Evolutionary conservation across 495 filamentous ascomycete genomes (phyloP), one percentile per base, ranked within the genome.

Genomic region (Penicillium pulvis): DNA sequence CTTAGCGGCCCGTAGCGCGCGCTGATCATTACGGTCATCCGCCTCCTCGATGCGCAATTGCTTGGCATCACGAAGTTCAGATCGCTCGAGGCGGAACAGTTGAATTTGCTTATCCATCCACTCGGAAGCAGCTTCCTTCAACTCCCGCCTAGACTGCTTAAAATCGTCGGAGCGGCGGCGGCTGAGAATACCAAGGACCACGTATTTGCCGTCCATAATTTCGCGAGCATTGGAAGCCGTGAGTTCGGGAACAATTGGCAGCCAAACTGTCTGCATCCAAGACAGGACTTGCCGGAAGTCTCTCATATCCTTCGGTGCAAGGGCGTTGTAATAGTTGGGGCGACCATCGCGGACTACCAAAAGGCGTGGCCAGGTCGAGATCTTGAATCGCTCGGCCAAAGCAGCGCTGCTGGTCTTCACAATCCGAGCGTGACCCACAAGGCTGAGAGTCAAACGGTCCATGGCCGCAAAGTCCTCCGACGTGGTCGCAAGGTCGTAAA

Each of bases 21-120:
- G 83, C 71, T 97, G 88, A 71, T 98, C 95, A 69, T 90, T 87
- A 31, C 91, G 86, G 69, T 97, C 95, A 71, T 97, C 90, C 12
- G 94, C 94, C 71, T 98, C 94, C 66, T 98, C 95, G 54, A 98
- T 92, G 30, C 93, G 87, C 53, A 97, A 78, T 69, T 97, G 92
- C 78, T 98, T 98, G 24, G 91, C 84, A 71, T 98, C 92, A 56
- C 94, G 87, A 23, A 97, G 81, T 63, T 97, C 93, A 67, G 97
- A 90, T 31, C 91, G 79, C 75, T 98, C 95, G 19, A 93, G 81
- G 65, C 93, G 89, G 82, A 96, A 97, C 24, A 88, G 77, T 59
- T 93, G 85, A 33, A 87, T 85, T 69, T 97, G 90, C 77, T 93
- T 95, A 71, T 97, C 94, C 87, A 98, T 96, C 90, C 94, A 98